Base-by-base conservation (phyloP, 352 stramenopile genomes). In the Phytophthora palmivora region DNA sequence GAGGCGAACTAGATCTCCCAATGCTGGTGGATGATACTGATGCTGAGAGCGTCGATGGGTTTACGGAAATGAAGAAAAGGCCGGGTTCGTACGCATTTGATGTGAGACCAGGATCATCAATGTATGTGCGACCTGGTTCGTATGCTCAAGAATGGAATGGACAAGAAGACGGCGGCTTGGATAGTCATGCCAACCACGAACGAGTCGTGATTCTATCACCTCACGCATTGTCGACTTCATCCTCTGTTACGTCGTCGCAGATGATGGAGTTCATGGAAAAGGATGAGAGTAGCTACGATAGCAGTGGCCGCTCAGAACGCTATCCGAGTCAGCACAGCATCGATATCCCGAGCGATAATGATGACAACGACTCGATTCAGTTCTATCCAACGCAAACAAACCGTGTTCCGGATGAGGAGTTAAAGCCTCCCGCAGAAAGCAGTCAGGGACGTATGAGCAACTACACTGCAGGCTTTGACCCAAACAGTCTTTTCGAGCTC, bases 1-100 rank as follows among this genome's bases (percentile, higher is more conserved):
- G 4, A 45, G 44, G 30, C 10, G 58, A 70, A 16, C 52, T 59
- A 18, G 72, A 81, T 15, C 42, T 81, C 0, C 72, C 72, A 7
- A 76, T 81, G 60, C 22, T 81, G 19, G 53, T 74, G 21, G 67
- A 67, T 30, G 72, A 81, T 21, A 63, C 65, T 2, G 72, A 81
- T 15, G 28, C 58, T 3, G 46, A 72, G 36, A 81, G 72, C 47
- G 62, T 78, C 10, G 64, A 72, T 42, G 72, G 56, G n/a, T 32
- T 76, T 26, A 51, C 61, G 4, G 69, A 76, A n/a, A 58, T 63
- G 15, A 74, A 73, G 36, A 45, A 38, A 42, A 58, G 46, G 24
- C 50, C 50, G 32, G 56, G 56, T 6, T 70, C 57, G 1, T 56
- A 65, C 28, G 56, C 52, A 15, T 62, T 62, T 24, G 67, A 76